A percentile compares a stretch with the other conserved stretches of the same genome.
phyloP scores from a whole-genome alignment of 192 early-diverging fungal genomes.

The Allomyces arbusculus region DNA sequence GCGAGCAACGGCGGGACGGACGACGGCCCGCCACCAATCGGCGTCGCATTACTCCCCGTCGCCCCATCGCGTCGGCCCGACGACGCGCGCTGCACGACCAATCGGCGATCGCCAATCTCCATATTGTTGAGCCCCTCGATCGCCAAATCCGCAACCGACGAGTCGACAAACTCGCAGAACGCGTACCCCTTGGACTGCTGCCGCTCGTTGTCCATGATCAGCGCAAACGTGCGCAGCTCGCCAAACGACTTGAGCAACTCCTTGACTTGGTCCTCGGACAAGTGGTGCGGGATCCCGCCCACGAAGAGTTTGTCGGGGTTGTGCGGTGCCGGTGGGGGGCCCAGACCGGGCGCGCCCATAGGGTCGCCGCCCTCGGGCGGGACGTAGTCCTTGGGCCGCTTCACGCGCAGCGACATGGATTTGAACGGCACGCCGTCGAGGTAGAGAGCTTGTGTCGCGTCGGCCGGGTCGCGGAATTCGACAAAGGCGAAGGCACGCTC shows the following conservation, averaged over 20 bases:
- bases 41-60: constrained; percentile 2
- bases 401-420: constrained; percentile 63
- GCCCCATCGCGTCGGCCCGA: constrained; percentile 5
- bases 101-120: constrained; percentile 77
- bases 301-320: constrained; percentile 86
- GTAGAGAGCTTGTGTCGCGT: constrained; percentile 76
- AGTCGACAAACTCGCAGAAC: constrained; percentile 87
- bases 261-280: constrained; percentile 82
- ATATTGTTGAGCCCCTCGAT: constrained; percentile 89
- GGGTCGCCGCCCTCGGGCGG: constrained; percentile 24
- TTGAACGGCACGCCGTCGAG: constrained; percentile 81
- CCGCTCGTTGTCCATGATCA: constrained; percentile 65
- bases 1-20: background rate
- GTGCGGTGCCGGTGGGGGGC: constrained; percentile 54
- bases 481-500: constrained; percentile 96
- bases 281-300: constrained; percentile 69
- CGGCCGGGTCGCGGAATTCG: constrained; percentile 76
- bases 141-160: constrained; percentile 71
- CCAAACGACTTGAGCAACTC: constrained; percentile 89
- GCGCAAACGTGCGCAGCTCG: constrained; percentile 71
- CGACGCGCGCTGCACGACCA: constrained; percentile 86
- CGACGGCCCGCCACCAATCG: constrained; percentile 11
- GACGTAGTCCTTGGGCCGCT: constrained; percentile 84
- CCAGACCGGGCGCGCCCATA: constrained; percentile 24
- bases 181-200: constrained; percentile 79